Conservation (phyloP, 2,329 filamentous ascomycete genomes). For the Acrocalymma vagum region DNA sequence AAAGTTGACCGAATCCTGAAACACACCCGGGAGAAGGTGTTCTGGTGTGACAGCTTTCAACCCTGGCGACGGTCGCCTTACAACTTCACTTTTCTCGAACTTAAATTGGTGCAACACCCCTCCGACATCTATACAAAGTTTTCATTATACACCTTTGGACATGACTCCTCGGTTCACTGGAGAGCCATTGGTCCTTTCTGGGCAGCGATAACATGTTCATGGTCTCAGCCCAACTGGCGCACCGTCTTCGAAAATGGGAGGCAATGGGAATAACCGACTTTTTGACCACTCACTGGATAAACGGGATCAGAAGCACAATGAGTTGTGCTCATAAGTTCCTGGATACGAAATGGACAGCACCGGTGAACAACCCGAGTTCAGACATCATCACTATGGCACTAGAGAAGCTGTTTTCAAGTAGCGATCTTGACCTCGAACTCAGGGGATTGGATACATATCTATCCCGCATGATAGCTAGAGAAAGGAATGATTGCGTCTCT, state of each 20-base stretch:
- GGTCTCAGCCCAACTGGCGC: conserved; percentile 28
- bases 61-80: conserved; percentile 62
- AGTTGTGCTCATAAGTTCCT: conserved; percentile 15
- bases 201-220: conserved; percentile 22
- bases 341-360: conserved; percentile 17
- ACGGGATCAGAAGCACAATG: conserved; percentile 4
- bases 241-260: conserved; percentile 33
- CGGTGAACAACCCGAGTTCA: not conserved
- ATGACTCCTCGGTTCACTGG: conserved; percentile 50
- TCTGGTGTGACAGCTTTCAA: conserved; percentile 45
- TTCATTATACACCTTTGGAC: conserved; percentile 60
- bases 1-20: conserved; percentile 51
- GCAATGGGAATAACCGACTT: conserved; percentile 9
- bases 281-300: conserved; percentile 10
- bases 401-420: conserved; percentile 15
- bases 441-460: conserved; percentile 27
- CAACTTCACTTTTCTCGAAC: conserved; percentile 46
- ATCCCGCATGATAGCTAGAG: conserved; percentile 9
- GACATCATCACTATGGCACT: conserved; percentile 14
- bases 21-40: conserved; percentile 61
- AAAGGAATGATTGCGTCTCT: not conserved
- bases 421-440: conserved; percentile 25
- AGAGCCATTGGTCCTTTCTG: conserved; percentile 1
- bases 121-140: conserved; percentile 55
- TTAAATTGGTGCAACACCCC: no score